A percentile compares a stretch with the other conserved stretches of the same genome.
phyloP scores from a whole-genome alignment of 345 rosid species.

The Rhodamnia rubescens region DNA sequence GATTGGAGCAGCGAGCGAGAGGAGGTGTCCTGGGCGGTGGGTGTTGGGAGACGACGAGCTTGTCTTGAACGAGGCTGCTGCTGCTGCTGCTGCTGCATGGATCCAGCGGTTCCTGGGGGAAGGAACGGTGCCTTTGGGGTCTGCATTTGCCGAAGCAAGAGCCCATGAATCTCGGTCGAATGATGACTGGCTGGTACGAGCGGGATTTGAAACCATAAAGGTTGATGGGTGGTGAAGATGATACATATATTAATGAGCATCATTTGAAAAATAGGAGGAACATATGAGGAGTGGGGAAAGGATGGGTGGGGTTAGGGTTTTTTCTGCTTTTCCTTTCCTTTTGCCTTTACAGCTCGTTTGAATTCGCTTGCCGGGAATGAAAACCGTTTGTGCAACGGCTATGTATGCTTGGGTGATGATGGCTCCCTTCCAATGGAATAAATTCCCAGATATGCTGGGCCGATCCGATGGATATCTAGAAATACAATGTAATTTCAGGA shows the following conservation, averaged over 20 bases:
- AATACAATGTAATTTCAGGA: too few species aligned
- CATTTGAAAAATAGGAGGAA: background rate
- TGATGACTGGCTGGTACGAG: background rate
- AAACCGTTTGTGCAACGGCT: slow-evolving; percentile 47
- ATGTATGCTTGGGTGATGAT: background rate
- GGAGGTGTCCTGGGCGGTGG: slow-evolving; percentile 12
- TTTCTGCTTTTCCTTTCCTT: background rate
- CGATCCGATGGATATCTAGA: too few species aligned
- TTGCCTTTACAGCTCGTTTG: slow-evolving; percentile 26
- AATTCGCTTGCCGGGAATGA: slow-evolving; percentile 31
- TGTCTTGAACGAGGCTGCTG: slow-evolving; percentile 40
- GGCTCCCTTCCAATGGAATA: background rate
- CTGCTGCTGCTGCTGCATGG: background rate
- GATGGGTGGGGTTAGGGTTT: background rate
- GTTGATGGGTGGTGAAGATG: background rate
- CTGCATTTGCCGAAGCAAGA: slow-evolving; percentile 73
- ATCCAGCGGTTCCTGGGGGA: background rate
- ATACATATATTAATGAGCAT: background rate
- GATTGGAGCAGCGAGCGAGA: slow-evolving; percentile 4
- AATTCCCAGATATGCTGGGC: background rate
- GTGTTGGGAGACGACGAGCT: slow-evolving; percentile 35
- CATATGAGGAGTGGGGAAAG: background rate
- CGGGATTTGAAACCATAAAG: background rate
- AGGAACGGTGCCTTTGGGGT: slow-evolving; percentile 22
- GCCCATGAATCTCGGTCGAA: slow-evolving; percentile 40